phyloP scores from a whole-genome alignment of 257 asterid genomes.

The Cruciata laevipes region DNA sequence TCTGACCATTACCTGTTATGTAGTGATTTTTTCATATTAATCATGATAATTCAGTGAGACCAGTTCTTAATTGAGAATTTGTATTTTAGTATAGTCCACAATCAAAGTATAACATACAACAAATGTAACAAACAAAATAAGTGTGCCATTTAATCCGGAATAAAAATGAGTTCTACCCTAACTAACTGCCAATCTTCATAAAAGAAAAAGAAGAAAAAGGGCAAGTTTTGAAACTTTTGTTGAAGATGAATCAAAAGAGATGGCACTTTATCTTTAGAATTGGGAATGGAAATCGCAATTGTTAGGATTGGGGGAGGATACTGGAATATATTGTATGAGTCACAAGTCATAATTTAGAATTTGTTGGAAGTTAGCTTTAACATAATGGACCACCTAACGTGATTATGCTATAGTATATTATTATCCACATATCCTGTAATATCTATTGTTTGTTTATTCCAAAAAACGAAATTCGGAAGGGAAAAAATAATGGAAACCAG shows the following conservation, averaged over 20 bases:
- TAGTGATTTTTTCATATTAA: no score
- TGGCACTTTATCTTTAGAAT: neutral
- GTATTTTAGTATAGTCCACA: no score
- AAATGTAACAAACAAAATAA: no score
- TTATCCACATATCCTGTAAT: neutral
- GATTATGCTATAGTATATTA: neutral
- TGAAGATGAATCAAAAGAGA: constrained; percentile 13
- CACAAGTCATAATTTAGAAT: neutral
- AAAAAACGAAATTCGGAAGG: neutral
- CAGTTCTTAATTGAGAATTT: no score
- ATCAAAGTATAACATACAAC: no score
- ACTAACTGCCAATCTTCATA: neutral
- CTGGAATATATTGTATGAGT: neutral
- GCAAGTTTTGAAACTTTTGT: neutral
- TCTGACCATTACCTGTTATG: no score
- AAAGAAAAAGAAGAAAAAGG: neutral
- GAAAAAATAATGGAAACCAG: neutral
- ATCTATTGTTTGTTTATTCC: neutral
- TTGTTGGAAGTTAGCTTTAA: neutral
- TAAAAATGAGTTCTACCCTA: no score
- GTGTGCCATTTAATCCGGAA: no score
- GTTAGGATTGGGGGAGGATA: neutral
- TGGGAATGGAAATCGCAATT: neutral
- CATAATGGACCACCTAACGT: constrained; percentile 18
- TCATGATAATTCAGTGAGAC: no score